Evolutionary conservation across 1,284 basidiomycete genomes (phyloP), one percentile per base, ranked within the genome.

Genomic region (Austropuccinia psidii): DNA sequence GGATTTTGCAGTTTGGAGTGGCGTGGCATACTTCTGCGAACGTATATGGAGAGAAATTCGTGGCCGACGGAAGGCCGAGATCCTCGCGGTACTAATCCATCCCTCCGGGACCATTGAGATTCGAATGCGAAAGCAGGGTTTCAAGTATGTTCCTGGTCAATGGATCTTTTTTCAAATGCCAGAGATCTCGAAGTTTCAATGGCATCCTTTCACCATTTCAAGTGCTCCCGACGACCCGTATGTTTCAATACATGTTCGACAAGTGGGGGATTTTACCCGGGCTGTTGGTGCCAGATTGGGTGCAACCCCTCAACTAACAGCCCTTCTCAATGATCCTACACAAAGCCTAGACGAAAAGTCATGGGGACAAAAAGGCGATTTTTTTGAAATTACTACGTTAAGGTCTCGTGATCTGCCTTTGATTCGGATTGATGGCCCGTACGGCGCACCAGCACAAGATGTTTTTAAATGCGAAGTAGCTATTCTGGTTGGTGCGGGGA

Each of bases 161-260:
- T 94, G 92, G 91, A 82, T 93, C 35, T 93, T 92, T 83, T 83
- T 93, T 76, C 89, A 91, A 78, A 86, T 92, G 24, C 91, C 91
- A 0, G 89, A 92, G 60, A 80, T 93, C 13, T 92, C 90, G 31
- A 81, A 79, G 24, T 87, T 85, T 79, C 90, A 93, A 80, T 93
- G 91, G 91, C 79, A 92, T 74, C 78, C 78, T 87, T 93, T 94
- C 82, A 93, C 91, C 50, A 93, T 94, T 82, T 93, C 91, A 0
- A 93, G 90, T 61, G 90, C 92, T 15, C 91, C 91, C 1, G 90
- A 92, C 77, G 91, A 93, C 77, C 89, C 90, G 1, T 93, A 90
- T 80, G 86, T 93, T 41, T 91, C 90, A 27, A 82, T 93, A 50
- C 92, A 93, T 80, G 89, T 94, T 77, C 89, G 90, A 80, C 91